phyloP scores from a whole-genome alignment of 805 yeast genomes.

The Starmerella apis region DNA sequence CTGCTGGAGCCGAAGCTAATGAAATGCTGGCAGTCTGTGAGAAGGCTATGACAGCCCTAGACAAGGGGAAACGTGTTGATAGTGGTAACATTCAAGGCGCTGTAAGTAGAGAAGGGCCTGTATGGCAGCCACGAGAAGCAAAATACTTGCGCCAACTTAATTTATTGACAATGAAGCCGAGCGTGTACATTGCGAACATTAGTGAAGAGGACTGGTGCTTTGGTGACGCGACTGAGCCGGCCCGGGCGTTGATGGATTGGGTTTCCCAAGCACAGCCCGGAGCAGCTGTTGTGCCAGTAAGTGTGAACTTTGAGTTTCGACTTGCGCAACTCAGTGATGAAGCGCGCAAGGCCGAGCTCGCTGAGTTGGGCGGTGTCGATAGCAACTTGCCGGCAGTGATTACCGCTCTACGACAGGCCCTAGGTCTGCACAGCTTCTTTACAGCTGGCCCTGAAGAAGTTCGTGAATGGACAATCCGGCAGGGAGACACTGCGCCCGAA shows the following conservation, averaged over 20 bases:
- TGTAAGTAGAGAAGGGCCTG: conserved; percentile 31
- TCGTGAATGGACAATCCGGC: conserved; percentile 78
- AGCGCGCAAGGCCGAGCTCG: conserved; percentile 27
- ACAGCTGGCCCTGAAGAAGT: conserved; percentile 76
- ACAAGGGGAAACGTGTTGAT: conserved; percentile 51
- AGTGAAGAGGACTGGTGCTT: conserved; percentile 54
- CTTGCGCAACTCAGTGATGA: conserved; percentile 41
- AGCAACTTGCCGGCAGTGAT: conserved; percentile 58
- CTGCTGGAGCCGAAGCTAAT: conserved; percentile 36
- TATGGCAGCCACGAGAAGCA: conserved; percentile 45
- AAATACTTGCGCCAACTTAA: conserved; percentile 46
- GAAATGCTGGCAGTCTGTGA: conserved; percentile 34
- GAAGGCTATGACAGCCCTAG: conserved; percentile 39
- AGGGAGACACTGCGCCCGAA: conserved; percentile 68
- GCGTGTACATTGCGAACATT: conserved; percentile 64
- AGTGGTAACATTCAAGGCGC: not conserved
- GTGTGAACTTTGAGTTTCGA: conserved; percentile 55
- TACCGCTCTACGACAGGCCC: conserved; percentile 50
- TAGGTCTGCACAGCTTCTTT: conserved; percentile 69
- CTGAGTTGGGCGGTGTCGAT: conserved; percentile 24
- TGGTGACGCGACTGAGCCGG: conserved; percentile 38
- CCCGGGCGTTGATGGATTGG: conserved; percentile 51
- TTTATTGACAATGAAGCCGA: conserved; percentile 81
- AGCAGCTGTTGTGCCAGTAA: conserved; percentile 58
- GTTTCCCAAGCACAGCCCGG: conserved; percentile 50